Base-by-base conservation (phyloP, 257 asterid species). In the Gardenia jasminoides region DNA sequence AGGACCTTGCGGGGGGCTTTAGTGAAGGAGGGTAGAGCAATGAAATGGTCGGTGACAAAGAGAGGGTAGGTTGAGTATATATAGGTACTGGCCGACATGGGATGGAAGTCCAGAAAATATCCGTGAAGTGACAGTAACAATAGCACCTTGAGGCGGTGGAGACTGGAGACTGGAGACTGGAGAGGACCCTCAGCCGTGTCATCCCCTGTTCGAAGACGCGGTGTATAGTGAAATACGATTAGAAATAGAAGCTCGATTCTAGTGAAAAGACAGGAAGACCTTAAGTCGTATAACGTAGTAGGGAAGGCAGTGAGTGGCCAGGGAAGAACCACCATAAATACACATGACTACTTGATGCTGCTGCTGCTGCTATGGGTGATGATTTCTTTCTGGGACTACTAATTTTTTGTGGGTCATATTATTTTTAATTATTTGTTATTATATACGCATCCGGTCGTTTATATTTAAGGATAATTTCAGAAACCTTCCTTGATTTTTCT, bases 91-190 rank as follows among this genome's bases (percentile, higher is more conserved):
- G 87, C 89, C 88, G 88, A 80, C 82, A 65, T 52, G 46, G 62
- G 26, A 20, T 20, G 62, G 62, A 56, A 28, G 31, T 7, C 1
- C 31, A 54, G 0, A 54, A 88, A 82, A 80, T 65, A 83, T 84
- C 86, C 70, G 59, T 75, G 78, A 56, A 15, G 31, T 26, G 28
- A 28, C 12, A 26, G 67, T n/a, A n/a, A 5, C 12, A 52, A 12
- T 22, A 22, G 22, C 31, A 65, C 75, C 72, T 15, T 79, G 67
- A 82, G 96, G 85, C 96, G 92, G 96, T 91, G 90, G 89, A 79
- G 74, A 54, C n/a, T 68, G 24, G n/a, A n/a, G n/a, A n/a, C n/a
- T n/a, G n/a, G n/a, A n/a, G n/a, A n/a, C n/a, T n/a, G n/a, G n/a
- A n/a, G n/a, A n/a, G n/a, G n/a, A n/a, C 80, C 59, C 75, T 68